Conservation (phyloP, 2,329 filamentous ascomycete species). For the Aspergillus novoparasiticus region DNA sequence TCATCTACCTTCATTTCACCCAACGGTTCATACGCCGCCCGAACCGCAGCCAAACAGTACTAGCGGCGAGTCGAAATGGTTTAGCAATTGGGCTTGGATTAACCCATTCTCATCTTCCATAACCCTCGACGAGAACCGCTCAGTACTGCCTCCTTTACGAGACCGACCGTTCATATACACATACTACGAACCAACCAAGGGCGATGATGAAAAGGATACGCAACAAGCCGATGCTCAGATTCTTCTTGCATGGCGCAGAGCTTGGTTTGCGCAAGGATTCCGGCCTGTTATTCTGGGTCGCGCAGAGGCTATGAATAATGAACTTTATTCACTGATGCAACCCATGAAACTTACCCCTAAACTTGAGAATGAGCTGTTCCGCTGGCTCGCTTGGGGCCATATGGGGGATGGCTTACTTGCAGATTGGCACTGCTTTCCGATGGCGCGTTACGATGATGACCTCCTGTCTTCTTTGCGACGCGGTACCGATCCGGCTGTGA, state of each 20-base stretch:
- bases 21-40: conserved; percentile 69
- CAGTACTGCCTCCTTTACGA: conserved; percentile 75
- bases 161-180: conserved; percentile 80
- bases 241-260: conserved; percentile 83
- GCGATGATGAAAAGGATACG: conserved; percentile 61
- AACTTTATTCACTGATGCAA: conserved; percentile 73
- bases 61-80: conserved; percentile 79
- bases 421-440: conserved; percentile 80
- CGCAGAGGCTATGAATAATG: conserved; percentile 81
- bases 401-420: conserved; percentile 83
- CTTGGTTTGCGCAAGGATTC: conserved; percentile 96
- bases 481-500: conserved; percentile 73
- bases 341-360: conserved; percentile 57
- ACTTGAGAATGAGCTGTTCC: conserved; percentile 71
- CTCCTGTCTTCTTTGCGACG: conserved; percentile 73
- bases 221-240: conserved; percentile 76
- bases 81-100: conserved; percentile 86
- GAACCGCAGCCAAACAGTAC: conserved; percentile 73
- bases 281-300: conserved; percentile 77
- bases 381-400: conserved; percentile 90
- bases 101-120: conserved; percentile 84
- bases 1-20: conserved; percentile 66
- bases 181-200: conserved; percentile 75
- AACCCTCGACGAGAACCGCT: conserved; percentile 77
- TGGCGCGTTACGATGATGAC: conserved; percentile 73